A percentile compares a stretch with the other conserved stretches of the same genome.
Evolutionary conservation across 2,329 filamentous ascomycete genomes (phyloP).

Genomic region (Aspergillus brasiliensis): DNA sequence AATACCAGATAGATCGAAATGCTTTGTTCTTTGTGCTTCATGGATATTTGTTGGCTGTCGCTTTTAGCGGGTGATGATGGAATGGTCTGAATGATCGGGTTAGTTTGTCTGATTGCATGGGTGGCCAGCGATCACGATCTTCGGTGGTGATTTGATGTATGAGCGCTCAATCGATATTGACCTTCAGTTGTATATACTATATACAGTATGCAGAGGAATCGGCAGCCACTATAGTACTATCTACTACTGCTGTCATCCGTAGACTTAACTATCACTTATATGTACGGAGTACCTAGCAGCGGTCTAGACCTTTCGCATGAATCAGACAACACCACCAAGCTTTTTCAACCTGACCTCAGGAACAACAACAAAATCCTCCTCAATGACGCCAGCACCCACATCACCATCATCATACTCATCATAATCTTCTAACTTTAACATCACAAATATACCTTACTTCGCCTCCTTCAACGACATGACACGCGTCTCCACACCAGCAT

Average conservation of each 20-base stretch:
- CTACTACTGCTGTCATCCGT: no score
- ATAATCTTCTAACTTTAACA: not conserved
- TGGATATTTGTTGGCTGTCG: not conserved
- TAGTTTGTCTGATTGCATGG: no score
- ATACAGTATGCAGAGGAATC: no score
- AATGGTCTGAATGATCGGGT: no score
- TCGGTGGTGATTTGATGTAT: no score
- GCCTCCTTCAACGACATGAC: not conserved
- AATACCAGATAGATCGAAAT: constrained; percentile 27
- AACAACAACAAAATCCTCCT: not conserved
- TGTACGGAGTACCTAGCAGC: no score
- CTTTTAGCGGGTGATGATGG: not conserved
- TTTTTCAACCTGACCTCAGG: no score
- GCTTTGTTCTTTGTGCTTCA: constrained; percentile 13
- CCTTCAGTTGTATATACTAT: no score
- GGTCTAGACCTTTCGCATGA: not conserved
- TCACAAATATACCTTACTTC: not conserved
- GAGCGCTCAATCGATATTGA: no score
- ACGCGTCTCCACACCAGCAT: not conserved
- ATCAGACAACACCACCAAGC: not conserved
- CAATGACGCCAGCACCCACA: constrained; percentile 1
- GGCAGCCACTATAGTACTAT: no score
- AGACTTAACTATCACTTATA: no score
- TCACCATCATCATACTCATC: not conserved
- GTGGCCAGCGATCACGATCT: no score